A percentile compares a stretch with the other conserved stretches of the same genome.
Evolutionary conservation across 306 rosid species (phyloP).

Genomic region (Dalbergia cultrata): DNA sequence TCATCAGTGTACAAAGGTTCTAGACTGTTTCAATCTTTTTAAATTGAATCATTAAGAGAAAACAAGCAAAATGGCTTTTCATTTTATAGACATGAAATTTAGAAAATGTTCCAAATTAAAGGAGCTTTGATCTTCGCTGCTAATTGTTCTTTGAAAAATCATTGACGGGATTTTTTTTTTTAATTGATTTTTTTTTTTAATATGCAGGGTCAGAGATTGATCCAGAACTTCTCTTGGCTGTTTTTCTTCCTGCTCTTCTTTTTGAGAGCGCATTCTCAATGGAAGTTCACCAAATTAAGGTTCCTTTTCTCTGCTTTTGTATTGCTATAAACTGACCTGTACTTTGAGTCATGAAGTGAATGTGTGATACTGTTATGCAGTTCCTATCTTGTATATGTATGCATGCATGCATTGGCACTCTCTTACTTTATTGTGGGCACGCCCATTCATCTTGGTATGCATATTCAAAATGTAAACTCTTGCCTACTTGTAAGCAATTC

Average conservation of each 20-base stretch:
- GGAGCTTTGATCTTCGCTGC: conserved; percentile 34
- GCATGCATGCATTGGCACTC: too few species aligned
- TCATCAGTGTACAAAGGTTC: too few species aligned
- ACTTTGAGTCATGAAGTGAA: conserved; percentile 32
- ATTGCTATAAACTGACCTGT: background rate
- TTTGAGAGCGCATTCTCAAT: conserved; percentile 93
- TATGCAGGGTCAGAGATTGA: conserved; percentile 86
- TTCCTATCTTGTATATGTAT: too few species aligned
- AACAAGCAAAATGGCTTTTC: conserved; percentile 4
- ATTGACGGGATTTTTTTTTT: conserved; percentile 20
- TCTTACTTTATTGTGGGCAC: too few species aligned
- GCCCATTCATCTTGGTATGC: too few species aligned
- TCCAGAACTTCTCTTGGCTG: conserved; percentile 88
- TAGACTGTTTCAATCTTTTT: too few species aligned
- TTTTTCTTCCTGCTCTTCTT: conserved; percentile 97
- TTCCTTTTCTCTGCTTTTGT: conserved; percentile 42
- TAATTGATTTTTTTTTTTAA: conserved; percentile 16
- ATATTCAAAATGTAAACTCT: too few species aligned
- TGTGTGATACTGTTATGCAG: conserved; percentile 13
- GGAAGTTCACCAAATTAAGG: conserved; percentile 99
- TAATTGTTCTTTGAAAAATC: conserved; percentile 20
- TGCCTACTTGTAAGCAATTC: too few species aligned
- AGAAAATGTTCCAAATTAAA: conserved; percentile 9
- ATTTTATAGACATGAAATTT: conserved; percentile 4
- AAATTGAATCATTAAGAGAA: background rate